phyloP scores from a whole-genome alignment of 345 rosid species.

The Laguncularia racemosa region DNA sequence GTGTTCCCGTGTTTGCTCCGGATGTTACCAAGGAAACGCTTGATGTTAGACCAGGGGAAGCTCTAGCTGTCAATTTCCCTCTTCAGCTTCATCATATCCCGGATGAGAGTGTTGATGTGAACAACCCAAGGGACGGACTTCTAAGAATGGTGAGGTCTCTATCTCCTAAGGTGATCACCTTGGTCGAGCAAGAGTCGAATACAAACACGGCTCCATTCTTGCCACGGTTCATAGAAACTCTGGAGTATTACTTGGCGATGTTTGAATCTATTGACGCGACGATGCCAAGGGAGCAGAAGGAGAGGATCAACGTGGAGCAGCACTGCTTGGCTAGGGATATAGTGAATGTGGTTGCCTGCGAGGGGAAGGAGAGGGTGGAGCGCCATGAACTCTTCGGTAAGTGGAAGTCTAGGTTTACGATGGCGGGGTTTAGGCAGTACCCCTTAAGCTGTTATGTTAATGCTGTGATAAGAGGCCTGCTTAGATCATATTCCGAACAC shows the following conservation, averaged over 20 bases:
- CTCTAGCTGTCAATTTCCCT: constrained; percentile 59
- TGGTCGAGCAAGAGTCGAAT: constrained; percentile 76
- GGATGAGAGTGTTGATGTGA: constrained; percentile 65
- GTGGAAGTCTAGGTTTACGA: constrained; percentile 71
- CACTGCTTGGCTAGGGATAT: constrained; percentile 74
- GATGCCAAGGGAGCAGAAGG: constrained; percentile 41
- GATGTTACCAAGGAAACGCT: constrained; percentile 46
- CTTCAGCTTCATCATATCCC: constrained; percentile 74
- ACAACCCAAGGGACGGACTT: constrained; percentile 66
- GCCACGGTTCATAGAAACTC: constrained; percentile 48
- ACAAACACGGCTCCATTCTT: constrained; percentile 68
- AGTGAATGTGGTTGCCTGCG: constrained; percentile 62
- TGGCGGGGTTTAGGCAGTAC: constrained; percentile 63
- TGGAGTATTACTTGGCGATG: constrained; percentile 59
- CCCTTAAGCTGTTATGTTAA: constrained; percentile 51
- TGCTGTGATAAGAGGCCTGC: constrained; percentile 45
- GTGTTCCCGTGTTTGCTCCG: constrained; percentile 49
- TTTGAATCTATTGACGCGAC: constrained; percentile 64
- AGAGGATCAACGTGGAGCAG: constrained; percentile 58
- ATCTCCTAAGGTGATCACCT: constrained; percentile 50
- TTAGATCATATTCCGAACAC: constrained; percentile 42
- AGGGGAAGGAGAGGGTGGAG: constrained; percentile 66
- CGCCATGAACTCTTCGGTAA: constrained; percentile 68
- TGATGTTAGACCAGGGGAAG: constrained; percentile 53
- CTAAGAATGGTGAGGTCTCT: constrained; percentile 61